Evolutionary conservation across 257 asterid species (phyloP), one percentile per base, ranked within the genome.

Genomic region (Solanum medicagineum): DNA sequence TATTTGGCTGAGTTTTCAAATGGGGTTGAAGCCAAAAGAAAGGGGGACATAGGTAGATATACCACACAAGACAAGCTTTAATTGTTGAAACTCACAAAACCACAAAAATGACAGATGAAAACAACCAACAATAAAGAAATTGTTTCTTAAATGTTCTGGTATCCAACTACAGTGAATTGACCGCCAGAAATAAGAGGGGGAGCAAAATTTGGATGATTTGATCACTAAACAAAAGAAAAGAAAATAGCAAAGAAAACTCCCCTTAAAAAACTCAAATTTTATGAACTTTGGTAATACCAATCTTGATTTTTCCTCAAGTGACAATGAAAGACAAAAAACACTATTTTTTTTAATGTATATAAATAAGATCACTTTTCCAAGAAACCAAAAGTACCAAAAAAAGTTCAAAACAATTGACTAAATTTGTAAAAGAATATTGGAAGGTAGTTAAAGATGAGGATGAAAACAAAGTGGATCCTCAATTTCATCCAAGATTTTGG

Each of bases 61-160:
- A 68, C 75, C 89, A 81, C 77, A 91, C 88, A 92, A 94, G 93
- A 91, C 97, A 90, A 88, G 84, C 90, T 86, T 85, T 73, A 79
- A 88, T 90, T 81, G 89, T 88, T 86, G 95, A 95, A 89, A 88
- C 96, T 90, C 93, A 85, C 95, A 92, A 91, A 94, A 84, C 91
- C 93, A 81, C 68, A 66, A 81, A 63, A 84, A 68, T 45, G 82
- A 71, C 87, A 63, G 80, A 85, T 62, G 87, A 55, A 88, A 86
- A 88, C 75, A 87, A 86, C 84, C 85, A 74, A 70, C 42, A 85
- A 83, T 56, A 49, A 75, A 17, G 62, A 44, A 54, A 86, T 86
- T 84, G 80, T 84, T 79, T 85, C 85, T 86, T 86, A 86, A 87
- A 63, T 87, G 87, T 10, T 70, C 85, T 73, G 59, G 65, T 84